These are phyloP conservation scores for Yamadazyma atlantica DNA, from an alignment of 1,139 yeast species.

Conservation along the genomic window DNA sequence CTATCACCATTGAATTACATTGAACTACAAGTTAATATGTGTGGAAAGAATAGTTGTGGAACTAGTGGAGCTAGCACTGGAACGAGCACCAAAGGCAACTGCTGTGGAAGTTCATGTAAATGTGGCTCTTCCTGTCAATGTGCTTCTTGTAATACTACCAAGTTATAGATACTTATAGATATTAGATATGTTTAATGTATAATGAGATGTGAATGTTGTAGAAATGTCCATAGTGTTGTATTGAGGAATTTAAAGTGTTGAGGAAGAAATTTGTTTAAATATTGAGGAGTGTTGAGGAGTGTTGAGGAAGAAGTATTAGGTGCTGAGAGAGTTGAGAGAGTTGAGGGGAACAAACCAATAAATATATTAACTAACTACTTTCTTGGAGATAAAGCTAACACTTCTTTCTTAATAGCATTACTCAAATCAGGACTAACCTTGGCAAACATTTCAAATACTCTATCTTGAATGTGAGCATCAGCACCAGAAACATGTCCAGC, in stretches of 20 bases:
- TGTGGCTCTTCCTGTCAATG: slow-evolving; percentile 44
- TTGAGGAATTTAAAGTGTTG: no score
- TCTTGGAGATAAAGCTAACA: slow-evolving; percentile 55
- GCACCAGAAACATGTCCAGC: slow-evolving; percentile 75
- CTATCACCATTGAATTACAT: not conserved
- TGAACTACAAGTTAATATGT: slow-evolving; percentile 5
- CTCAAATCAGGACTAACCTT: slow-evolving; percentile 71
- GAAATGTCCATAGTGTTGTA: no score
- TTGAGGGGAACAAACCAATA: no score
- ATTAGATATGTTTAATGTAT: not conserved
- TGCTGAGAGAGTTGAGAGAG: no score
- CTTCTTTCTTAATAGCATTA: slow-evolving; percentile 58
- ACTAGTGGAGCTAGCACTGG: slow-evolving; percentile 7
- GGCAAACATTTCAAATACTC: slow-evolving; percentile 73
- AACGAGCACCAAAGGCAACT: slow-evolving; percentile 12
- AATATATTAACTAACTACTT: slow-evolving; percentile 22
- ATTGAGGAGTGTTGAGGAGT: no score
- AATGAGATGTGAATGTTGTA: no score
- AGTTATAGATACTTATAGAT: slow-evolving; percentile 20
- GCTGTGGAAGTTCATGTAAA: slow-evolving; percentile 43
- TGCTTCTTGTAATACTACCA: slow-evolving; percentile 40
- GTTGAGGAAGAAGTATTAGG: no score
- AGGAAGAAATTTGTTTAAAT: no score
- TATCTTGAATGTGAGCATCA: slow-evolving; percentile 72
- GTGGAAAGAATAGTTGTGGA: slow-evolving; percentile 11